Conservation (phyloP, 305 asterid genomes). For the Ajuga reptans region DNA sequence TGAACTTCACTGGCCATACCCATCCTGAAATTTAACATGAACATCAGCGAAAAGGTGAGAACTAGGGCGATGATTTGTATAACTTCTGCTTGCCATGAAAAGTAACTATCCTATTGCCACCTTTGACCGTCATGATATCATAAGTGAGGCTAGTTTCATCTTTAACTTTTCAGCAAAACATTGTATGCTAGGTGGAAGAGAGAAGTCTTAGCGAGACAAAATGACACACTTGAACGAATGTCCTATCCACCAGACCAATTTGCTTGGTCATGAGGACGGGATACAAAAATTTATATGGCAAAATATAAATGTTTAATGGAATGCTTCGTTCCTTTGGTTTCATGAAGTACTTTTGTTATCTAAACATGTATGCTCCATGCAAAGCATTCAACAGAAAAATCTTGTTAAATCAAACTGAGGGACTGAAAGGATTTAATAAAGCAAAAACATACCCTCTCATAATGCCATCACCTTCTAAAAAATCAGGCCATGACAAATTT, state of each 20-base stretch:
- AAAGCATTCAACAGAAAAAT: constrained; percentile 12
- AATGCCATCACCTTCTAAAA: constrained; percentile 77
- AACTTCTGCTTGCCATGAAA: not conserved
- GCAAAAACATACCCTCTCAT: constrained; percentile 63
- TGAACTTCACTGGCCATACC: constrained; percentile 85
- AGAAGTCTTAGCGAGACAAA: not conserved
- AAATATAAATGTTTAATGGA: not conserved
- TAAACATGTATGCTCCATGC: not conserved
- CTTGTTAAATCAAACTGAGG: constrained; percentile 7
- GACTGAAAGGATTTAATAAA: constrained; percentile 16
- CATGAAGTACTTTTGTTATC: constrained; percentile 8
- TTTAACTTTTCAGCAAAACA: not conserved
- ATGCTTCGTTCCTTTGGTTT: not conserved
- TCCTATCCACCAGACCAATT: not conserved
- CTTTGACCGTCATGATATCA: not conserved
- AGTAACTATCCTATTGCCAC: not conserved
- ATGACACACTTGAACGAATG: constrained; percentile 8
- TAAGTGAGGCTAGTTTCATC: not conserved
- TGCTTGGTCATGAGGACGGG: not conserved
- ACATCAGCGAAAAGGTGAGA: constrained; percentile 21
- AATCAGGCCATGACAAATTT: constrained; percentile 66
- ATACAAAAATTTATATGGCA: not conserved
- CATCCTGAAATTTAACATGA: constrained; percentile 57
- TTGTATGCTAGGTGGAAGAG: constrained; percentile 1
- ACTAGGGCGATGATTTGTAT: not conserved